phyloP scores from a whole-genome alignment of 306 rosid species.

The Benincasa hispida region DNA sequence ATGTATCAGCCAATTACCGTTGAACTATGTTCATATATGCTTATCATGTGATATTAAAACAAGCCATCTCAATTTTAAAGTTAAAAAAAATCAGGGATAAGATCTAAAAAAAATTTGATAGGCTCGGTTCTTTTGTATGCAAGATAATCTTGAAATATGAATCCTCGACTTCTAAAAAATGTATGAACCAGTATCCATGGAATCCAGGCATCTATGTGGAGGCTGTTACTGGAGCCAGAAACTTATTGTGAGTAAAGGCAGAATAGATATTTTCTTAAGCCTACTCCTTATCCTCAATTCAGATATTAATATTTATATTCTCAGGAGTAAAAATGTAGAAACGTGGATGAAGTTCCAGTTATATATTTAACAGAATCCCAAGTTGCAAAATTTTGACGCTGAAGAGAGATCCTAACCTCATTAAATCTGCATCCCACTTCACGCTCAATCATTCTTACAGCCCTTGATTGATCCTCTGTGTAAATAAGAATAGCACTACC shows the following conservation, averaged over 20 bases:
- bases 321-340: not conserved
- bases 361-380: not conserved
- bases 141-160: not conserved
- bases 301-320: not conserved
- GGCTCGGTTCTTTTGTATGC: not conserved
- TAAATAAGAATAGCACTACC: conserved; percentile 76
- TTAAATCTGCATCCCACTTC: conserved; percentile 79
- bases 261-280: not conserved
- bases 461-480: conserved; percentile 52
- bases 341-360: not conserved
- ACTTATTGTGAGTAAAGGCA: not conserved
- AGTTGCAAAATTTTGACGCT: not conserved
- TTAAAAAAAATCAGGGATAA: not conserved
- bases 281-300: not conserved
- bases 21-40: no score
- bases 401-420: conserved; percentile 36
- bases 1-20: no score
- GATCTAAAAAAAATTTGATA: not conserved
- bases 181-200: not conserved
- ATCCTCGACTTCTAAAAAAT: not conserved
- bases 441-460: conserved; percentile 60
- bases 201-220: not conserved
- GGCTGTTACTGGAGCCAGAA: not conserved
- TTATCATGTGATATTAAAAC: not conserved
- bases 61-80: not conserved